Conservation (phyloP, 2,329 filamentous ascomycete species). For the Arthrinium phaeospermum region DNA sequence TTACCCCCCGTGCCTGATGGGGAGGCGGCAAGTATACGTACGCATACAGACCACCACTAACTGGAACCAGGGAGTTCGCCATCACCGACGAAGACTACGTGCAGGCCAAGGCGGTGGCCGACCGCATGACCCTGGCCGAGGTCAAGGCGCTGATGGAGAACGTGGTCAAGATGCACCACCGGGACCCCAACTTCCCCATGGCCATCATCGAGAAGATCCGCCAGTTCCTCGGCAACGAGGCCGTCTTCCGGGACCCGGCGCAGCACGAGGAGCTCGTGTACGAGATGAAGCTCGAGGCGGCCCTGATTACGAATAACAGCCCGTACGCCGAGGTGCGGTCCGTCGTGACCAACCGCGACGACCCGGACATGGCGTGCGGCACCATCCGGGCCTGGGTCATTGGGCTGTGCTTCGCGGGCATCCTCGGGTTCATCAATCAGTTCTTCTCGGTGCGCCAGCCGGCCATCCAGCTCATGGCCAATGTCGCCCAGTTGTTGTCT, state of each 20-base stretch:
- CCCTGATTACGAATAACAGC: conserved; percentile 60
- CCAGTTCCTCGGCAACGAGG: conserved; percentile 48
- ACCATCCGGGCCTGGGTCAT: conserved; percentile 61
- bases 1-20: too few relatives aligned
- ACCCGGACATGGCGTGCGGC: conserved; percentile 44
- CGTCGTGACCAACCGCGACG: conserved; percentile 49
- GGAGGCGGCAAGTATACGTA: too few relatives aligned
- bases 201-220: conserved; percentile 47
- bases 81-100: conserved; percentile 19
- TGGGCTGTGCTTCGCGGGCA: conserved; percentile 55
- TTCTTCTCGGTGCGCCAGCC: conserved; percentile 64
- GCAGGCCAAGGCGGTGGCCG: conserved; percentile 11
- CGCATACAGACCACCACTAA: background rate
- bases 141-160: conserved; percentile 41
- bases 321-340: conserved; percentile 58
- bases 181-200: conserved; percentile 50
- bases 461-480: conserved; percentile 57
- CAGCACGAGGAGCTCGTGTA: conserved; percentile 54
- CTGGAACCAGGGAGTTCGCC: conserved; percentile 10
- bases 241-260: conserved; percentile 50
- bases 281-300: conserved; percentile 61
- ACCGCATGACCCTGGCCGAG: conserved; percentile 11
- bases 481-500: conserved; percentile 62
- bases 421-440: conserved; percentile 60
- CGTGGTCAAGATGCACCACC: conserved; percentile 47